phyloP scores from a whole-genome alignment of 495 filamentous ascomycete genomes.

The Aspergillus heteromorphus region DNA sequence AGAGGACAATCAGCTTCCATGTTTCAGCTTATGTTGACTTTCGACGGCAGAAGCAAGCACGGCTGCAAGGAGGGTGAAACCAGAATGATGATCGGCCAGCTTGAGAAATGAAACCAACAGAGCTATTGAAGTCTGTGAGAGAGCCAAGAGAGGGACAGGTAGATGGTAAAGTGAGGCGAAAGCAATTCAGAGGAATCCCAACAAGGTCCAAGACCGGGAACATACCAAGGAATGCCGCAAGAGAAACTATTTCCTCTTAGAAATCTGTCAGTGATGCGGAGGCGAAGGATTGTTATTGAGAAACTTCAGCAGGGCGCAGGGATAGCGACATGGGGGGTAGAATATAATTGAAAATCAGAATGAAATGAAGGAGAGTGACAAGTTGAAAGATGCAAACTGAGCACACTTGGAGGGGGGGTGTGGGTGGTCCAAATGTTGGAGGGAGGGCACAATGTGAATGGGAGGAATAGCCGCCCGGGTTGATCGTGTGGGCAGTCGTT shows the following conservation, averaged over 20 bases:
- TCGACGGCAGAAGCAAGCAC: constrained; percentile 12
- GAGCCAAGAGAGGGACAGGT: constrained; percentile 5
- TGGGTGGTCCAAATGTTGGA: constrained; percentile 1
- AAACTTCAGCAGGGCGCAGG: constrained; percentile 1
- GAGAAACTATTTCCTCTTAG: constrained; percentile 15
- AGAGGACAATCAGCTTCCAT: constrained; percentile 30
- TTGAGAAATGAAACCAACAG: constrained; percentile 13
- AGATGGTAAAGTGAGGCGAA: constrained; percentile 1
- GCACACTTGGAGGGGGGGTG: no score
- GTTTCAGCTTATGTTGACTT: constrained; percentile 9
- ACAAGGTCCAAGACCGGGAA: constrained; percentile 7
- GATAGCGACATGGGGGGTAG: not conserved
- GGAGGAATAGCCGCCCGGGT: constrained; percentile 16
- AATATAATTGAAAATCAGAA: not conserved
- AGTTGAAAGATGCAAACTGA: not conserved
- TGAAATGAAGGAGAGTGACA: constrained; percentile 2
- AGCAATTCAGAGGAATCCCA: constrained; percentile 7
- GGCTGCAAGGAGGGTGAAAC: constrained; percentile 27
- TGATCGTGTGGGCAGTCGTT: constrained; percentile 31
- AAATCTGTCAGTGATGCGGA: constrained; percentile 17
- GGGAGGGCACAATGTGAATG: not conserved
- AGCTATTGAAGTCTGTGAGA: constrained; percentile 14
- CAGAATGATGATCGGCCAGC: constrained; percentile 13
- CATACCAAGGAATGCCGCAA: constrained; percentile 22
- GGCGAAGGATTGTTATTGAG: constrained; percentile 18